phyloP scores from a whole-genome alignment of 1,284 basidiomycete species.

The Peniophora sp. region DNA sequence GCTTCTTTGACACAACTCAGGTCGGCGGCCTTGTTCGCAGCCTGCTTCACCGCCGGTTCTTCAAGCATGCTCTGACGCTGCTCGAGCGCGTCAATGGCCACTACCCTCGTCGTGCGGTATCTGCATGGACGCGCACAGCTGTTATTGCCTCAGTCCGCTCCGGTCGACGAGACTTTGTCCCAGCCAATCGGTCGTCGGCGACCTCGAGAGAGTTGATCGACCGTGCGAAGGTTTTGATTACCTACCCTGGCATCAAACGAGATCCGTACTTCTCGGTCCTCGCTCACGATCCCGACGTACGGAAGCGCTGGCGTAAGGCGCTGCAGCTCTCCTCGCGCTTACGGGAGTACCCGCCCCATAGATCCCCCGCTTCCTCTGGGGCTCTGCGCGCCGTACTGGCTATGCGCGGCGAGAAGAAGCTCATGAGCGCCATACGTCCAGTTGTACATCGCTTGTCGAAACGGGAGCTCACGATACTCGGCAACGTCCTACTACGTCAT shows the following conservation, averaged over 20 bases:
- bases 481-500: slow-evolving; percentile 49
- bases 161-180: neutral
- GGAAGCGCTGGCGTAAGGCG: neutral
- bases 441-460: neutral
- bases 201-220: neutral
- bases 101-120: neutral
- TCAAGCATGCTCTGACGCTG: neutral
- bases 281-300: neutral
- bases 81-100: neutral
- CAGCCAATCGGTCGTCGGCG: neutral
- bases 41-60: neutral
- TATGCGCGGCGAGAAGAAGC: neutral
- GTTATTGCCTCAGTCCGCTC: neutral
- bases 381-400: neutral
- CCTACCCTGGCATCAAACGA: neutral
- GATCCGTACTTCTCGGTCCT: neutral
- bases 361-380: neutral
- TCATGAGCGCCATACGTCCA: neutral
- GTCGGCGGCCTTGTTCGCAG: neutral
- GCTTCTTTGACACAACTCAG: slow-evolving; percentile 25
- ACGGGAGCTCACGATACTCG: neutral
- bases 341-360: neutral
- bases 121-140: neutral
- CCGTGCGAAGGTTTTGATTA: neutral
- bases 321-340: neutral